Conservation (phyloP, 495 filamentous ascomycete genomes). For the Aspergillus heteromorphus region DNA sequence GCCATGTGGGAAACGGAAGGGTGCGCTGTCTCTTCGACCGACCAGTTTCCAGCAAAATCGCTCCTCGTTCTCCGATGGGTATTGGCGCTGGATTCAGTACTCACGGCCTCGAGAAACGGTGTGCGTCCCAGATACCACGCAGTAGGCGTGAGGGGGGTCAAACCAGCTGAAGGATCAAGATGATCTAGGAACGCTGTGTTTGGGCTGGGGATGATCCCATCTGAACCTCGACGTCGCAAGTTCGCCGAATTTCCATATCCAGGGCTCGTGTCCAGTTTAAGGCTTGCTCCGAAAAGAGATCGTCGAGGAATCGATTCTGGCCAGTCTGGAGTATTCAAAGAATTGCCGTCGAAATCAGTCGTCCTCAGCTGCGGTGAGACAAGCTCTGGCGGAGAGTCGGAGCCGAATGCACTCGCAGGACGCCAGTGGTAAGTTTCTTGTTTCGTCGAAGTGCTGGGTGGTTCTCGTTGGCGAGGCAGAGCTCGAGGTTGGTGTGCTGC, state of each 20-base stretch:
- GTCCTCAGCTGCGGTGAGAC: conserved; percentile 1
- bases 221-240: conserved; percentile 46
- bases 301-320: conserved; percentile 24
- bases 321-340: neutral
- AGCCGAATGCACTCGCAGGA: neutral
- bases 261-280: conserved; percentile 33
- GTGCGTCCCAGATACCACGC: conserved; percentile 51
- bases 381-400: conserved; percentile 5
- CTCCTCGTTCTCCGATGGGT: conserved; percentile 46
- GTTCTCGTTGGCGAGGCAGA: conserved; percentile 25
- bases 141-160: conserved; percentile 48
- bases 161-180: conserved; percentile 29
- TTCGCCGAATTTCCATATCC: conserved; percentile 38
- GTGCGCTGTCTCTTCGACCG: conserved; percentile 22
- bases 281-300: conserved; percentile 49
- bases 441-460: conserved; percentile 16
- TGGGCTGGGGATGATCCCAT: conserved; percentile 49
- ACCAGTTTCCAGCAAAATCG: conserved; percentile 31
- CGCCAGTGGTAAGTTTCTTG: conserved; percentile 11
- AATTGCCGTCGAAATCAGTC: neutral
- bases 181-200: conserved; percentile 45
- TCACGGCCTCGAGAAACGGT: conserved; percentile 44
- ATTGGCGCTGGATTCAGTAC: conserved; percentile 21
- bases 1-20: conserved; percentile 35
- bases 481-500: conserved; percentile 22